phyloP scores from a whole-genome alignment of 495 filamentous ascomycete genomes.

The Penicillium lividum region DNA sequence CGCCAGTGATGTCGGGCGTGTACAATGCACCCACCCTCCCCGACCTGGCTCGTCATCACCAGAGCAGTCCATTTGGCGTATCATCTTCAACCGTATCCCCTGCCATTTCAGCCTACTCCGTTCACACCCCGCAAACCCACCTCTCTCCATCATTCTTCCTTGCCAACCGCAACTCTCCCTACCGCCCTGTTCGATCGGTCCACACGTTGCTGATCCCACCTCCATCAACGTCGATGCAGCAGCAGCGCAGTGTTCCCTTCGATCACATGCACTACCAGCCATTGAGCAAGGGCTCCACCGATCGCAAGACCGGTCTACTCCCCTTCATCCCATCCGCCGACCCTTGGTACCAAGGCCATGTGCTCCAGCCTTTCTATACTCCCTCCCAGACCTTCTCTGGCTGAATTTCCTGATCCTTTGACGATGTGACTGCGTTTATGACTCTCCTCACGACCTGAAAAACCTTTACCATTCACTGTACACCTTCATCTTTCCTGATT shows the following conservation, averaged over 20 bases:
- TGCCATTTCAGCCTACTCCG: slow-evolving; percentile 42
- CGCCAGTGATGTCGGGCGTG: slow-evolving; percentile 34
- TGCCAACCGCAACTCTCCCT: slow-evolving; percentile 75
- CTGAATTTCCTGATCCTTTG: slow-evolving; percentile 21
- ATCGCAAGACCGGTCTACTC: slow-evolving; percentile 77
- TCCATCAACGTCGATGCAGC: slow-evolving; percentile 74
- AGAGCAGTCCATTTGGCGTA: slow-evolving; percentile 39
- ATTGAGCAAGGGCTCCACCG: slow-evolving; percentile 70
- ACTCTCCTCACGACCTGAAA: slow-evolving; percentile 27
- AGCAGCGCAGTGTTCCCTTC: slow-evolving; percentile 61
- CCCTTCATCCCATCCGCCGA: slow-evolving; percentile 65
- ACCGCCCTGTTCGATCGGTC: slow-evolving; percentile 85
- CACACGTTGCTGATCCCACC: slow-evolving; percentile 89
- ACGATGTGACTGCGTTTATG: slow-evolving; percentile 29
- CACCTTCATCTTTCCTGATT: slow-evolving; percentile 23
- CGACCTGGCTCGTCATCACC: slow-evolving; percentile 47
- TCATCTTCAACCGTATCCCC: slow-evolving; percentile 43
- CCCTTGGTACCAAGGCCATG: slow-evolving; percentile 42
- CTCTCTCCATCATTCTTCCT: slow-evolving; percentile 65
- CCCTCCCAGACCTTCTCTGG: slow-evolving; percentile 39
- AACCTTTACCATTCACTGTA: slow-evolving; percentile 29
- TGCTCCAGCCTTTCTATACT: slow-evolving; percentile 40
- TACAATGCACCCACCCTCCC: slow-evolving; percentile 54
- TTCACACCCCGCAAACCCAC: slow-evolving; percentile 52
- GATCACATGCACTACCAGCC: slow-evolving; percentile 97